Evolutionary conservation across 2,329 filamentous ascomycete species (phyloP), one percentile per base, ranked within the genome.

Genomic region (Geosmithia morbida): DNA sequence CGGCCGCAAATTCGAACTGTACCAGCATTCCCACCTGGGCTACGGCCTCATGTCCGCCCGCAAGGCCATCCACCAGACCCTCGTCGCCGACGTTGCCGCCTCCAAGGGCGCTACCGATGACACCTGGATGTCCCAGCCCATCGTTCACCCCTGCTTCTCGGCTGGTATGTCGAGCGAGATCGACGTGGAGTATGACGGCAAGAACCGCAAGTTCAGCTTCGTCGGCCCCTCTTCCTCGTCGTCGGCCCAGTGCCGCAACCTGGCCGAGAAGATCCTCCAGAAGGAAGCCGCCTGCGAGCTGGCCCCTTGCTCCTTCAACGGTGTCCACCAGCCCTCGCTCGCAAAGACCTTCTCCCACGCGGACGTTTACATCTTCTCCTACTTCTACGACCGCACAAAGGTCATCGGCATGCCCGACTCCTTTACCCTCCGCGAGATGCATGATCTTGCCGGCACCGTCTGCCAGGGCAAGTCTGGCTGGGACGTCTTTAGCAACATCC

Each of bases 401-500:
- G 87, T 88, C 4, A 79, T 98, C 11, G 94, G 94, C 54, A 97
- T 98, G 88, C 92, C 94, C n/a, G 88, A 95, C 55, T 89, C 85
- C 6, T 98, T 97, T 66, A 96, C 89, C 1, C 71, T 98, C 33
- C 78, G 82, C 45, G 92, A 98, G 70, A 75, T 98, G 59, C 83
- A 89, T 58, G 85, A 94, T 51, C 77, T 97, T 17, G 81, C 92
- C 0, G 73, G 81, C 53, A 83, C 83, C 41, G 94, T 98, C 11
- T 98, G 92, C 65, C 77, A 78, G 49, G 89, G 89, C 30, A 77
- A 84, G 61, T 59, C 70, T 17, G 71, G 74, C 33, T 98, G 92
- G 92, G 81, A 83, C 53, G 74, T 86, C 0, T 98, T 98, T 60
- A 70, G 75, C 48, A 76, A 76, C 49, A 74, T 96, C 19, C 81